Base-by-base conservation (phyloP, 441 rosid genomes). In the Gossypium schwendimanii region DNA sequence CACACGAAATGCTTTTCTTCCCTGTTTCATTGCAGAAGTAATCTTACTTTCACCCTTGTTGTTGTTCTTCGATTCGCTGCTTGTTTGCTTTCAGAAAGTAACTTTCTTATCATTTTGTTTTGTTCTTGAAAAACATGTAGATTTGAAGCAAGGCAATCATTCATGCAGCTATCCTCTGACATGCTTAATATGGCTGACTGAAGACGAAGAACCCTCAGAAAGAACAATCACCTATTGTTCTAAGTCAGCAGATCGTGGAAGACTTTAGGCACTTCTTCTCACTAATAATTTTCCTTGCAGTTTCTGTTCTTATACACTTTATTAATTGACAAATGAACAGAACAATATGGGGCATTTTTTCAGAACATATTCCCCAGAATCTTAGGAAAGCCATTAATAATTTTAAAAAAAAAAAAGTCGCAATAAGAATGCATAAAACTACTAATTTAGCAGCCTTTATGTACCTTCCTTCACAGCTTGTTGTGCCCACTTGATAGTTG, bases 401-500 rank as follows among this genome's bases (percentile, higher is more conserved):
- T 33, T 33, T 24, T 4, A 4, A 6, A 6, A 33, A 33, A 24
- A 73, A 31, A 49, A 50, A 15, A 50, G 17, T 50, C 9, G 18
- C 55, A n/a, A 50, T 49, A 50, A 50, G 20, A 50, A 15, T 15
- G 55, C 55, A 50, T 50, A n/a, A 17, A 50, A n/a, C 55, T 50
- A 33, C 6, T 33, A 31, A 31, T 33, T 61, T 33, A 61, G 47
- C 6, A 33, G 47, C 53, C 70, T 11, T 70, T 69, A 76, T 20
- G 75, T 57, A 79, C 58, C 82, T 77, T 72, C 66, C 21, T 26
- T 76, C 8, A 68, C 67, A 58, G 86, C 64, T 60, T 77, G 69
- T 2, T 10, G 55, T 1, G 85, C 88, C 96, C 94, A 89, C 33
- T 80, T 83, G 73, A 89, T 76, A 8, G 91, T 83, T 49, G 89